These are phyloP conservation scores for Hyphopichia fennica DNA, from an alignment of 1,139 yeast genomes.

Conservation along the genomic window DNA sequence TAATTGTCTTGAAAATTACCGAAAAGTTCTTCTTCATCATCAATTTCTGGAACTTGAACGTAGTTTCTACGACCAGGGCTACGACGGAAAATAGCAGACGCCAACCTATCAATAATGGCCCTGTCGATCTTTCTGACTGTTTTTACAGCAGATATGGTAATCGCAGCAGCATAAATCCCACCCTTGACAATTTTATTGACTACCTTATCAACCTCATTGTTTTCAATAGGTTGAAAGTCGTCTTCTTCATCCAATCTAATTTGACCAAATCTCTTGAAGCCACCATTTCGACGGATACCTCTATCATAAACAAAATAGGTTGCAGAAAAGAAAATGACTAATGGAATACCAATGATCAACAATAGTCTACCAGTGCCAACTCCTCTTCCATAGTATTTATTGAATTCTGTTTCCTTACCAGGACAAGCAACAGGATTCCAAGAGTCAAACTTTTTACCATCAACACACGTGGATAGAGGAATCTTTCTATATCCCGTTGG, in stretches of 20 bases:
- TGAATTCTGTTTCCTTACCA: constrained; percentile 72
- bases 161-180: constrained; percentile 56
- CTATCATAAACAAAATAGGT: constrained; percentile 77
- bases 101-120: constrained; percentile 33
- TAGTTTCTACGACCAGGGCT: constrained; percentile 44
- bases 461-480: constrained; percentile 46
- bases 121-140: constrained; percentile 37
- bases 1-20: constrained; percentile 48
- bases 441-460: constrained; percentile 56
- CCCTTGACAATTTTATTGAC: constrained; percentile 63
- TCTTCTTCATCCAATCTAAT: constrained; percentile 78
- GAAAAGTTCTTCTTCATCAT: constrained; percentile 51
- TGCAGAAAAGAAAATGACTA: constrained; percentile 54
- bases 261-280: constrained; percentile 80
- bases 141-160: constrained; percentile 40
- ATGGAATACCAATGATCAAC: constrained; percentile 57
- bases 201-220: constrained; percentile 60
- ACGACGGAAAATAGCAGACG: constrained; percentile 37
- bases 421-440: constrained; percentile 80
- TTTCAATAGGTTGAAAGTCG: constrained; percentile 61
- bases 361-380: constrained; percentile 55
- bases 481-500: constrained; percentile 50
- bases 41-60: constrained; percentile 44
- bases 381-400: constrained; percentile 56
- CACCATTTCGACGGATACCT: constrained; percentile 79